phyloP scores from a whole-genome alignment of 805 yeast genomes.

The Saccharomycopsis malanga region DNA sequence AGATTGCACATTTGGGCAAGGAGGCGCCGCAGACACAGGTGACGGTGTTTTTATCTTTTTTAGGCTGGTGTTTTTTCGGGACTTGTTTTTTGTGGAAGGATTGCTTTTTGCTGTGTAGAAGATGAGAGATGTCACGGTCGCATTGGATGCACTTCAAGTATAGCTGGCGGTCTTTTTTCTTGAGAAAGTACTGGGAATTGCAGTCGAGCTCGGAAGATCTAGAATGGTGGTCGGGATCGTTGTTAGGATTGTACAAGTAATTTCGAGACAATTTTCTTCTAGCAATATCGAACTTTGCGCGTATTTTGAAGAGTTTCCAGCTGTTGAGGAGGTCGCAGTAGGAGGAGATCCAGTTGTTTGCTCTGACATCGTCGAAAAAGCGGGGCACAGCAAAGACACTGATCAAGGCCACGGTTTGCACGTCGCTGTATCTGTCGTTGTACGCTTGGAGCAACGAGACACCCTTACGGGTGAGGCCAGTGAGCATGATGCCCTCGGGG shows the following conservation, averaged over 20 bases:
- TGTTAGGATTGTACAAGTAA: neutral
- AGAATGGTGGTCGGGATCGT: neutral
- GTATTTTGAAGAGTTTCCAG: conserved; percentile 68
- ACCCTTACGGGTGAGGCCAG: conserved; percentile 87
- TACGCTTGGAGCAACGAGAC: conserved; percentile 76
- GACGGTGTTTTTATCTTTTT: conserved; percentile 16
- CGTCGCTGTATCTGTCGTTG: conserved; percentile 82
- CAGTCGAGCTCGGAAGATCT: neutral
- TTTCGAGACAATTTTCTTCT: conserved; percentile 56
- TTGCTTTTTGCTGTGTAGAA: conserved; percentile 15
- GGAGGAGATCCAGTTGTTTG: conserved; percentile 69
- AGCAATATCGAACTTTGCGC: conserved; percentile 83
- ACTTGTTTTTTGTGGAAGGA: neutral
- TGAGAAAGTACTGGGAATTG: conserved; percentile 7
- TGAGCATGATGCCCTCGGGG: conserved; percentile 79
- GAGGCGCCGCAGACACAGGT: conserved; percentile 60
- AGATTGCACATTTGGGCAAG: conserved; percentile 85
- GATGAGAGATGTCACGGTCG: conserved; percentile 50
- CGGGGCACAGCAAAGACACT: conserved; percentile 78
- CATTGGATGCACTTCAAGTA: conserved; percentile 78
- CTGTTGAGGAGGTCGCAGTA: conserved; percentile 66
- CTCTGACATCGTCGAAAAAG: conserved; percentile 66
- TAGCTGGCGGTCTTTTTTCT: conserved; percentile 54
- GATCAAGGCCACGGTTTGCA: conserved; percentile 84
- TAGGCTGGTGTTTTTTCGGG: neutral